Base-by-base conservation (phyloP, 176 grass and related monocot genomes). In the Ensete ventricosum region DNA sequence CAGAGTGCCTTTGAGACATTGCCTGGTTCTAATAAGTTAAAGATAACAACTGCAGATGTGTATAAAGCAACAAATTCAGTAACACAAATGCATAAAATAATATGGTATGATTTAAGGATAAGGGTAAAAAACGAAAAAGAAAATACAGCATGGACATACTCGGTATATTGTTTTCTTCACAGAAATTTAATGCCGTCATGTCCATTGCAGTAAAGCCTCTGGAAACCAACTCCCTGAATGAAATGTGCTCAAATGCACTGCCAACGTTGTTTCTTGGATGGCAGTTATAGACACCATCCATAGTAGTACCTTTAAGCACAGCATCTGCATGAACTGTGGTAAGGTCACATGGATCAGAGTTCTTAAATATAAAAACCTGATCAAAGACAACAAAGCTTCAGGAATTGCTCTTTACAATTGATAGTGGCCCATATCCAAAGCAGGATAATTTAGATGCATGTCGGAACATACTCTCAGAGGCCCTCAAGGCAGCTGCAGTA, bases 1-100 rank as follows among this genome's bases (percentile, higher is more conserved):
- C 87, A 87, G 71, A 96, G 82, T 19, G 87, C 93, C 89, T 79
- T 90, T 11, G 93, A 92, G 52, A 96, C 90, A 85, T 92, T 92
- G 77, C 87, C 79, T 59, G 89, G 76, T 66, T 96, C 93, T 80
- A 92, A 80, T 57, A 96, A 82, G 83, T 92, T 90, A 86, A 96
- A 92, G 70, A 96, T 83, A 78, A 96, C 81, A 79, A 96, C 93
- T 96, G 87, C 85, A 87, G 69, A 67, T 11, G 82, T 67, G 26
- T 19, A 5, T 4, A 57, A 57, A 57, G 17, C 17, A 17, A 57
- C 12, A 57, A 53, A 20, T 25, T 67, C 25, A 67, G 64, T 12
- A 43, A 43, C 34, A 43, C 34, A 43, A 43, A 57, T 57, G 20
- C 6, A 0, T 12, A 26, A 66, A 21, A 67, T 26, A 21, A 21